These are phyloP conservation scores for Biscutella laevigata DNA, from an alignment of 441 rosid species.

Conservation along the genomic window DNA sequence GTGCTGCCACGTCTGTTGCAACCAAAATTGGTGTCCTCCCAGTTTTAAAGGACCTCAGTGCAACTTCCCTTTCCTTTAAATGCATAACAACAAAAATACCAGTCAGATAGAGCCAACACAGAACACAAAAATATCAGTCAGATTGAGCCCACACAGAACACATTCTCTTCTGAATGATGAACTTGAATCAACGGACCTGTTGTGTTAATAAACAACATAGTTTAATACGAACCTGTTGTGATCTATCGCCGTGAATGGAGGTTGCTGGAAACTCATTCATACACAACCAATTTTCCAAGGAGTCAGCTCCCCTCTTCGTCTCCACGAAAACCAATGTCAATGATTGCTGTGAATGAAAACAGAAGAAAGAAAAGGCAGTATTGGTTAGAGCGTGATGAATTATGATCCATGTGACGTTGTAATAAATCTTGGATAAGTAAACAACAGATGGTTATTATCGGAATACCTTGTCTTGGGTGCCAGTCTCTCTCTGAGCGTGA, in stretches of 20 bases:
- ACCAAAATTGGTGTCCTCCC: conserved; percentile 48
- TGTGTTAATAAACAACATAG: too few species aligned
- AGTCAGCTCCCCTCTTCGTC: conserved; percentile 47
- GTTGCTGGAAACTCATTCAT: conserved; percentile 22
- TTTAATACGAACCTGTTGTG: conserved; percentile 24
- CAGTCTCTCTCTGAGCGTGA: conserved; percentile 31
- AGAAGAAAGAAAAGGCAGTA: too few species aligned
- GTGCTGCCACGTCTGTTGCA: conserved; percentile 53
- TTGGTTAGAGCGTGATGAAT: too few species aligned
- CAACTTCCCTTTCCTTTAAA: conserved; percentile 45
- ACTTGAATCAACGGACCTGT: conserved; percentile 28
- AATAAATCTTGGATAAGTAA: too few species aligned
- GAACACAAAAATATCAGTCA: neutral
- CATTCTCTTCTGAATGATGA: neutral
- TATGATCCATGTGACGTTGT: too few species aligned
- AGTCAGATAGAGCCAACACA: neutral
- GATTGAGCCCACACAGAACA: conserved; percentile 1
- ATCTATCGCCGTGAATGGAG: conserved; percentile 51
- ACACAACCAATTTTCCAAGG: conserved; percentile 44
- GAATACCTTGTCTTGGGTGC: too few species aligned
- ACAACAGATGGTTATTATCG: too few species aligned
- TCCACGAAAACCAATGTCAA: conserved; percentile 56
- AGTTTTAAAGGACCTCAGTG: conserved; percentile 44
- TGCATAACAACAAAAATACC: too few species aligned
- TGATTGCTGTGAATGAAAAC: conserved; percentile 39